Conservation (phyloP, 257 asterid genomes). For the Nicotiana tabacum region DNA sequence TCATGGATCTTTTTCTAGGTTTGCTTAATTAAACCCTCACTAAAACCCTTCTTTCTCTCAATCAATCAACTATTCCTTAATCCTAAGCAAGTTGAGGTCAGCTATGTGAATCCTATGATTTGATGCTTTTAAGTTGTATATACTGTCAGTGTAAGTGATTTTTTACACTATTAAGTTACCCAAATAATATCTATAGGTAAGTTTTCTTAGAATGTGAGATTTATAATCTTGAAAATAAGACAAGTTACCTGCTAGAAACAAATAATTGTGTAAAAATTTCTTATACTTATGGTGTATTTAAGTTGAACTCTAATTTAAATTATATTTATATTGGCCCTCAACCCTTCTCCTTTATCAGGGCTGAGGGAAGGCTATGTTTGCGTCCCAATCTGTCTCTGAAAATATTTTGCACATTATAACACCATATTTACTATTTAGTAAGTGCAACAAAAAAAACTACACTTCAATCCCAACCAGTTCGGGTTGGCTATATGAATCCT, state of each 20-base stretch:
- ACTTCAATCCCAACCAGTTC: neutral
- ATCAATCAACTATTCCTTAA: neutral
- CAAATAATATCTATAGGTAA: no score
- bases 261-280: no score
- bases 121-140: no score
- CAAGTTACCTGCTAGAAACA: no score
- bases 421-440: neutral
- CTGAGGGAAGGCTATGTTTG: no score
- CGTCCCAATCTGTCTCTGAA: no score
- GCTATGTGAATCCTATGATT: neutral
- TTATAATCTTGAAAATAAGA: no score
- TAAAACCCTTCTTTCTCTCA: slow-evolving; percentile 19
- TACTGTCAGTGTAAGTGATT: no score
- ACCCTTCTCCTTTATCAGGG: neutral
- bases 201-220: no score
- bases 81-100: neutral
- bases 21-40: slow-evolving; percentile 30
- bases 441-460: neutral
- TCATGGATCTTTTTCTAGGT: slow-evolving; percentile 73
- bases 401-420: neutral
- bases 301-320: no score
- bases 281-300: no score
- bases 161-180: no score
- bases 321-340: neutral
- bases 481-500: neutral